These are phyloP conservation scores for Chrysanthemum makinoi DNA, from an alignment of 129 eudicot species.

Conservation along the genomic window DNA sequence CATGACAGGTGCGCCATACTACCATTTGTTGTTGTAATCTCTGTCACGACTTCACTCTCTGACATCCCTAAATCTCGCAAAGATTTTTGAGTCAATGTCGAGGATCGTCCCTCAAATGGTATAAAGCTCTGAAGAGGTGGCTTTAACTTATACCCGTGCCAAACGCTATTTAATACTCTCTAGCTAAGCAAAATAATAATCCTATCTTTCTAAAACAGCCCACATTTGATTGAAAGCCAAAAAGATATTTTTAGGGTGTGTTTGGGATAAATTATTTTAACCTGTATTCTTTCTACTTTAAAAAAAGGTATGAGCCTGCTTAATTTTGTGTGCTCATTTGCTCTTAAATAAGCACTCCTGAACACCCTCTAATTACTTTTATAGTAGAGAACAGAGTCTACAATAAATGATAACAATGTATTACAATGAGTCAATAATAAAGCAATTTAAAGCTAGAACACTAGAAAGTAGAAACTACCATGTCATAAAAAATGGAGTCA, in stretches of 20 bases:
- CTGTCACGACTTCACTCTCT: not conserved
- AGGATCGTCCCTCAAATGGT: conserved; percentile 18
- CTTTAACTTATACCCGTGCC: not conserved
- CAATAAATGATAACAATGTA: not conserved
- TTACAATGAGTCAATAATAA: not conserved
- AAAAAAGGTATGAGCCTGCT: not conserved
- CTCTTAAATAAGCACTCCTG: no score
- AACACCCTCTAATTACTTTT: not conserved
- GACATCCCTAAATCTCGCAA: conserved; percentile 20
- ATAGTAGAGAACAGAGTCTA: not conserved
- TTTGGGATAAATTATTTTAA: not conserved
- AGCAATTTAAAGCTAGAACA: not conserved
- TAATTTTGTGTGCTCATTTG: no score
- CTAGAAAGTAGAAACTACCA: not conserved
- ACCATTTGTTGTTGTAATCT: conserved; percentile 18
- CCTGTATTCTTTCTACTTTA: not conserved
- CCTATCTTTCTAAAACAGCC: not conserved
- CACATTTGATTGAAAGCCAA: not conserved
- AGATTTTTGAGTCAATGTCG: conserved; percentile 20
- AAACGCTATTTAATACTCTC: not conserved
- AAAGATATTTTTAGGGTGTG: no score
- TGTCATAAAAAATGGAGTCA: not conserved
- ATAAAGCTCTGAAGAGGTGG: not conserved
- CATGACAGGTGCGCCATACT: conserved; percentile 45
- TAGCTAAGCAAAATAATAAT: not conserved